phyloP scores from a whole-genome alignment of 495 filamentous ascomycete species.

The Neurospora intermedia region DNA sequence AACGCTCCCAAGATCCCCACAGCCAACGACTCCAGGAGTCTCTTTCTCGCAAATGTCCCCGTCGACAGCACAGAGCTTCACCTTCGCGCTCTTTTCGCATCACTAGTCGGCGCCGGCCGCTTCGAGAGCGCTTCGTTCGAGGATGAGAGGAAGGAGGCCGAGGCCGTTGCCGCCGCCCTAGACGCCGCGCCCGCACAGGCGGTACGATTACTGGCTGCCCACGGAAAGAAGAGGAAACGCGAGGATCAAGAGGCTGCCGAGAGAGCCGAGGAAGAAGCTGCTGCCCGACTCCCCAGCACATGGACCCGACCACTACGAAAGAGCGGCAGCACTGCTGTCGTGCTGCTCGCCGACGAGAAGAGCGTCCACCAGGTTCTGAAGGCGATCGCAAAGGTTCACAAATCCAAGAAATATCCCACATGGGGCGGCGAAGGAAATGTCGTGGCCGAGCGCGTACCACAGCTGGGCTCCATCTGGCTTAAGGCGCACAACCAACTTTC shows the following conservation, averaged over 20 bases:
- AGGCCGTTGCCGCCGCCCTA: constrained; percentile 7
- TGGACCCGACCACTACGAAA: constrained; percentile 66
- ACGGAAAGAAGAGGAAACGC: constrained; percentile 60
- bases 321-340: constrained; percentile 67
- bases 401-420: constrained; percentile 42
- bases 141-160: constrained; percentile 25
- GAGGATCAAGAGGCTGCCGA: constrained; percentile 41
- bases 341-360: constrained; percentile 70
- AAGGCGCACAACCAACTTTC: constrained; percentile 51
- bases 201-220: constrained; percentile 28
- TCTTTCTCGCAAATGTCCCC: constrained; percentile 84
- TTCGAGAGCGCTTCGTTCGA: constrained; percentile 72
- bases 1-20: constrained; percentile 71
- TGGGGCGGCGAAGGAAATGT: constrained; percentile 49
- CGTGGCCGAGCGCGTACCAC: constrained; percentile 39
- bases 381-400: constrained; percentile 51
- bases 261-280: constrained; percentile 40
- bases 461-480: constrained; percentile 54
- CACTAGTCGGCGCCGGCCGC: constrained; percentile 57
- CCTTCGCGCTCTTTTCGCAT: constrained; percentile 61
- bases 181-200: constrained; percentile 30
- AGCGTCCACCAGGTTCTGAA: constrained; percentile 64
- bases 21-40: constrained; percentile 56
- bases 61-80: constrained; percentile 71
- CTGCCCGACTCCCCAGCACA: constrained; percentile 47